Evolutionary conservation across 495 filamentous ascomycete species (phyloP).

Genomic region (Podospora didyma): DNA sequence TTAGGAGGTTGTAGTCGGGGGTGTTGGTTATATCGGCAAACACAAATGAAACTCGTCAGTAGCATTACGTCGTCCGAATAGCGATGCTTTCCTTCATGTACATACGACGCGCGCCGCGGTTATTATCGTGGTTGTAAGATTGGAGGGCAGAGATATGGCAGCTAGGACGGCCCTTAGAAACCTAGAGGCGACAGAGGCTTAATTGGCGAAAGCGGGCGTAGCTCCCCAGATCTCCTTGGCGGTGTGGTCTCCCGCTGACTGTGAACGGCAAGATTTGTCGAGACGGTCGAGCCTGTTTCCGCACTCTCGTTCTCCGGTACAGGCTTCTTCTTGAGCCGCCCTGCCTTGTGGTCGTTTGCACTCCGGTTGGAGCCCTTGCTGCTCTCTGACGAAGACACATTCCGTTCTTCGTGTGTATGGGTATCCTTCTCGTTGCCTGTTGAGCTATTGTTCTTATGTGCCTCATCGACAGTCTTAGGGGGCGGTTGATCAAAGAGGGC

Average conservation of each 20-base stretch:
- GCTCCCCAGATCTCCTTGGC: constrained; percentile 31
- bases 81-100: constrained; percentile 2
- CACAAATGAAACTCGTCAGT: constrained; percentile 12
- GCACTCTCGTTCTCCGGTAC: constrained; percentile 25
- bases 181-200: constrained; percentile 69
- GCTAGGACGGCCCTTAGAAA: constrained; percentile 26
- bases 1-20: no score
- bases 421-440: constrained; percentile 10
- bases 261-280: constrained; percentile 40
- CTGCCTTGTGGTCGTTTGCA: constrained; percentile 14
- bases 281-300: constrained; percentile 31
- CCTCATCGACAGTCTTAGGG: constrained; percentile 24
- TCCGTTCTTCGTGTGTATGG: constrained; percentile 49
- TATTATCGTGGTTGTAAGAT: background rate
- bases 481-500: constrained; percentile 52
- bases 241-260: constrained; percentile 35
- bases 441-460: constrained; percentile 8
- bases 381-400: constrained; percentile 64
- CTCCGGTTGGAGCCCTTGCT: constrained; percentile 24
- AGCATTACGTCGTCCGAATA: constrained; percentile 10
- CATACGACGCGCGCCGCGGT: constrained; percentile 5
- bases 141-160: background rate
- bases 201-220: constrained; percentile 62
- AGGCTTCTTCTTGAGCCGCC: constrained; percentile 37
- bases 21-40: background rate